Conservation (phyloP, 2,329 filamentous ascomycete species). For the Hypocreales sp. region DNA sequence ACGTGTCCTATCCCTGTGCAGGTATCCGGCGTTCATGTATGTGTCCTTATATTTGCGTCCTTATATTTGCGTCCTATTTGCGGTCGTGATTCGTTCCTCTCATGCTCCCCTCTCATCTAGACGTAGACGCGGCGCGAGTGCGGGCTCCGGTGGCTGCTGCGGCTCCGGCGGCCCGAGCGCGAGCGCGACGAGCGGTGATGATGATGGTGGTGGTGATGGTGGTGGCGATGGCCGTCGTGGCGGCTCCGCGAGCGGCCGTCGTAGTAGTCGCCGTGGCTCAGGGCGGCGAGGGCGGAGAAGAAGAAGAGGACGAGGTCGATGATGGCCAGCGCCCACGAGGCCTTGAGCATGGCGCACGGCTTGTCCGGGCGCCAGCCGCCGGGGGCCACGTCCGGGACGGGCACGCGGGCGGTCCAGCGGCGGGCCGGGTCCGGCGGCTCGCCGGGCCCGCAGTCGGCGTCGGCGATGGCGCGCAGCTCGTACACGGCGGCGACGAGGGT, state of each 20-base stretch:
- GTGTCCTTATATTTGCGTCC: no score
- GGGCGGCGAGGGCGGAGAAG: constrained; percentile 58
- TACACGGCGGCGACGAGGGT: constrained; percentile 49
- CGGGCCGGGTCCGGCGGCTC: constrained; percentile 30
- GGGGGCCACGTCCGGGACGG: constrained; percentile 28
- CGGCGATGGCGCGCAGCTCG: constrained; percentile 40
- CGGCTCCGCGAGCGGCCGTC: constrained; percentile 10
- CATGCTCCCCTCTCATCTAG: no score
- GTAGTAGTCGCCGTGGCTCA: constrained; percentile 34
- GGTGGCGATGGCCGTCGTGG: constrained; percentile 25
- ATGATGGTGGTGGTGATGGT: constrained; percentile 1
- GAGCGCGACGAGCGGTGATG: not conserved
- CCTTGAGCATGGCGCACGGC: constrained; percentile 84
- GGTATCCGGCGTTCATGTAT: no score
- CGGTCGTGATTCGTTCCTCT: no score
- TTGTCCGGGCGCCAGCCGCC: constrained; percentile 47
- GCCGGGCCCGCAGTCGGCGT: constrained; percentile 49
- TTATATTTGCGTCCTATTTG: no score
- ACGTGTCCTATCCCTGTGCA: not conserved
- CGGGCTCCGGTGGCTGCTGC: constrained; percentile 25
- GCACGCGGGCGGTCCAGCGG: constrained; percentile 42
- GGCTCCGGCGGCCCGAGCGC: constrained; percentile 17
- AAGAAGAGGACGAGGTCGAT: constrained; percentile 77
- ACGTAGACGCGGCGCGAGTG: constrained; percentile 35
- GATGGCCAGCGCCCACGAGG: constrained; percentile 75